Conservation (phyloP, 768 basidiomycete genomes). For the Leccinellum albellum region DNA sequence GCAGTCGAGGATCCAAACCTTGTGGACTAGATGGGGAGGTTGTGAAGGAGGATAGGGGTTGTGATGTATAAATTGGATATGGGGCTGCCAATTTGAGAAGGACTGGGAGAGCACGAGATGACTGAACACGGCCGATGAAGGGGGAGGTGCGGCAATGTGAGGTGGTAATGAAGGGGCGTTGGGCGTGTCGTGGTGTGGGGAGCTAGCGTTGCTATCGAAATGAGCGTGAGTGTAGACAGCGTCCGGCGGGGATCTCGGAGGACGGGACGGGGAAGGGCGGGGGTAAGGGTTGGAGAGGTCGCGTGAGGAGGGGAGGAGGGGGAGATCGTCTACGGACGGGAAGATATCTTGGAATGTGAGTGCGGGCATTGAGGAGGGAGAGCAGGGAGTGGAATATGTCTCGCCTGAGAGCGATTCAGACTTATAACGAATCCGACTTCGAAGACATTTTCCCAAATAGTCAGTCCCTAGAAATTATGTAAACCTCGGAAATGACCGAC, state of each 20-base stretch:
- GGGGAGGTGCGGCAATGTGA: slow-evolving; percentile 10
- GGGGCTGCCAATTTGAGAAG: slow-evolving; percentile 30
- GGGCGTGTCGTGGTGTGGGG: slow-evolving; percentile 16
- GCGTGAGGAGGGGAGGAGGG: background rate
- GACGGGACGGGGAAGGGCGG: slow-evolving; percentile 17
- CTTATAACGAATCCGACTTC: slow-evolving; percentile 27
- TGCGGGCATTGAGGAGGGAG: slow-evolving; percentile 27
- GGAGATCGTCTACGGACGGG: slow-evolving; percentile 3
- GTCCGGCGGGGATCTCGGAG: slow-evolving; percentile 16
- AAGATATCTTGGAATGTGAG: slow-evolving; percentile 17
- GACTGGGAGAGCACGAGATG: slow-evolving; percentile 23
- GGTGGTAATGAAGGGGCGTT: slow-evolving; percentile 10
- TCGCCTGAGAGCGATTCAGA: slow-evolving; percentile 33
- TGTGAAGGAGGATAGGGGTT: slow-evolving; percentile 45
- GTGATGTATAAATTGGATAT: slow-evolving; percentile 34
- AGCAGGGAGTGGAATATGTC: slow-evolving; percentile 27
- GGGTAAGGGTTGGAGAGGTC: slow-evolving; percentile 20
- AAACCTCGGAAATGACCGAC: slow-evolving; percentile 22
- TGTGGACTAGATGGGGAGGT: slow-evolving; percentile 47
- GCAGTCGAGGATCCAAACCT: slow-evolving; percentile 82
- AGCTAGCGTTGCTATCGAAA: slow-evolving; percentile 17
- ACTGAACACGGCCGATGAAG: slow-evolving; percentile 24
- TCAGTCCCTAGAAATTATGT: slow-evolving; percentile 24
- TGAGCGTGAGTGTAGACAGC: slow-evolving; percentile 20
- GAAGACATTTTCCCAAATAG: slow-evolving; percentile 26